phyloP scores from a whole-genome alignment of 805 yeast species.

The Hyphopichia homilentoma region DNA sequence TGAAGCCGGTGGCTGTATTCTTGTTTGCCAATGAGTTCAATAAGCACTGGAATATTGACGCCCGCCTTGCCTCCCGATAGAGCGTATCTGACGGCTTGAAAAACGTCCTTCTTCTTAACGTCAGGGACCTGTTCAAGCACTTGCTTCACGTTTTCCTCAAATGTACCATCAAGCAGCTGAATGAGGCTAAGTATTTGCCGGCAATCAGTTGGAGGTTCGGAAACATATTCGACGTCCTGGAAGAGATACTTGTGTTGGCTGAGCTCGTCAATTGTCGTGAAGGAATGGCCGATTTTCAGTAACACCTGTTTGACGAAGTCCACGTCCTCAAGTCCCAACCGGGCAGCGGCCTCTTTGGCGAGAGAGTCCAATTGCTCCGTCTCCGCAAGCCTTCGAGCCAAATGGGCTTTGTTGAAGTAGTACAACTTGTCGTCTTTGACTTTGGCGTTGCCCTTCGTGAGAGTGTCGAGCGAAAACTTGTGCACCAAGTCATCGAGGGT shows the following conservation, averaged over 20 bases:
- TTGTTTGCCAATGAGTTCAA: slow-evolving; percentile 50
- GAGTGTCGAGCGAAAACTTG: slow-evolving; percentile 60
- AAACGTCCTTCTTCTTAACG: slow-evolving; percentile 40
- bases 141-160: slow-evolving; percentile 10
- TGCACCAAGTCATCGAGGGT: slow-evolving; percentile 47
- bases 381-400: slow-evolving; percentile 41
- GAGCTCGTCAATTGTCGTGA: slow-evolving; percentile 55
- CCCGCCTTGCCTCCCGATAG: slow-evolving; percentile 72
- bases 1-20: slow-evolving; percentile 26
- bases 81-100: slow-evolving; percentile 61
- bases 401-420: slow-evolving; percentile 73
- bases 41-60: slow-evolving; percentile 54
- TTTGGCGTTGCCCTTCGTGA: slow-evolving; percentile 92
- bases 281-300: slow-evolving; percentile 40
- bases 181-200: slow-evolving; percentile 12
- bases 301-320: slow-evolving; percentile 35
- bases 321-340: slow-evolving; percentile 10
- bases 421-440: slow-evolving; percentile 75
- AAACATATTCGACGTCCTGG: slow-evolving; percentile 27
- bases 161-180: slow-evolving; percentile 6
- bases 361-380: slow-evolving; percentile 31
- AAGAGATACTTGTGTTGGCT: slow-evolving; percentile 49
- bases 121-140: slow-evolving; percentile 4
- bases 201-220: slow-evolving; percentile 11
- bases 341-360: slow-evolving; percentile 20